Conservation (phyloP, 1,139 yeast genomes). For the Yamadazyma dendronema region DNA sequence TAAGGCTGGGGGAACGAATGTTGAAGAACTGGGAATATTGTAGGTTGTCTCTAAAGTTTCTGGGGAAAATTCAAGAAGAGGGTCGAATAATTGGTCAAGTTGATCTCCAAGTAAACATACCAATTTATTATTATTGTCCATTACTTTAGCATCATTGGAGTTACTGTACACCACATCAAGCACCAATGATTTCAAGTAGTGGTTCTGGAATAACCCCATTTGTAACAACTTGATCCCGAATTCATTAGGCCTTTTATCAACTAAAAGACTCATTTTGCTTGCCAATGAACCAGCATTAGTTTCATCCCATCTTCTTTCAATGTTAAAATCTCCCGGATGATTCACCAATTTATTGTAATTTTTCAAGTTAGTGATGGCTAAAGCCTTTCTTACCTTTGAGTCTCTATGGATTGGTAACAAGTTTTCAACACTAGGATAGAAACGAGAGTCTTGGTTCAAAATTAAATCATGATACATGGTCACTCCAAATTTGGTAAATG, state of each 20-base stretch:
- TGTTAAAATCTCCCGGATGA: conserved; percentile 23
- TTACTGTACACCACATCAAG: conserved; percentile 74
- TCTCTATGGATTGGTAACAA: conserved; percentile 47
- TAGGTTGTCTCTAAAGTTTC: conserved; percentile 75
- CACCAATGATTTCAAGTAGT: conserved; percentile 51
- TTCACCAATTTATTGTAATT: conserved; percentile 53
- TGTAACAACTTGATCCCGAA: conserved; percentile 52
- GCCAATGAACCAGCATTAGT: conserved; percentile 79
- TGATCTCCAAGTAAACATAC: conserved; percentile 81
- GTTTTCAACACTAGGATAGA: conserved; percentile 77
- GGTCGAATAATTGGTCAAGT: conserved; percentile 84
- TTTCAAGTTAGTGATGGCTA: conserved; percentile 73
- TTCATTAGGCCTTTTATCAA: conserved; percentile 49
- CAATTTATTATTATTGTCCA: conserved; percentile 69
- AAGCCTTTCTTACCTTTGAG: conserved; percentile 66
- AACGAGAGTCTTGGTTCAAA: conserved; percentile 60
- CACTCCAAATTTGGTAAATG: conserved; percentile 71
- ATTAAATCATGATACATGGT: conserved; percentile 61
- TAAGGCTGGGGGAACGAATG: conserved; percentile 14
- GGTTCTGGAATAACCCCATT: conserved; percentile 61
- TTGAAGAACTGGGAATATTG: conserved; percentile 39
- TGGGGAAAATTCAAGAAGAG: conserved; percentile 86
- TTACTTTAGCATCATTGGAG: conserved; percentile 13
- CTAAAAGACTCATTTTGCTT: conserved; percentile 52
- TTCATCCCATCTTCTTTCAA: conserved; percentile 55